Evolutionary conservation across 768 basidiomycete genomes (phyloP).

Genomic region (Pisolithus orientalis): DNA sequence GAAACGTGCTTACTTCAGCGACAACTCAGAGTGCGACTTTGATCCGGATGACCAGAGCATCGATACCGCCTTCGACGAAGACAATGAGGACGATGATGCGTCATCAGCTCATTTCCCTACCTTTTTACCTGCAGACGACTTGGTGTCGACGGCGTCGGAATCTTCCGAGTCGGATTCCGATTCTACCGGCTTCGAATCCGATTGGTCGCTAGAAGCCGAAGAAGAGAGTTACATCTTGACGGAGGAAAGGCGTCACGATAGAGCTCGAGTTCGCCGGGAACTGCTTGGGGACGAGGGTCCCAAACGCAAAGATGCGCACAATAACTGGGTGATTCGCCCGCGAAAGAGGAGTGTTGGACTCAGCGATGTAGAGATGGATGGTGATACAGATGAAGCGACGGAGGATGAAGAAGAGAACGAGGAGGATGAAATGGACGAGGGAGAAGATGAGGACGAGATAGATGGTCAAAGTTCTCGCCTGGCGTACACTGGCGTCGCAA

Average conservation of each 20-base stretch:
- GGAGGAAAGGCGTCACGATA: constrained; percentile 39
- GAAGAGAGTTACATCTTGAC: constrained; percentile 55
- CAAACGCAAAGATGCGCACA: constrained; percentile 35
- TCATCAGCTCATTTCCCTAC: constrained; percentile 50
- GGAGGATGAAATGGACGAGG: constrained; percentile 30
- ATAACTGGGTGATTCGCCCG: constrained; percentile 65
- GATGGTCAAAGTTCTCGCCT: constrained; percentile 35
- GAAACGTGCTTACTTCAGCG: constrained; percentile 8
- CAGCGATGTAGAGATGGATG: constrained; percentile 60
- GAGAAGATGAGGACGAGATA: constrained; percentile 41
- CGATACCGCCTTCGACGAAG: constrained; percentile 26
- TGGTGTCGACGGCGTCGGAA: constrained; percentile 44
- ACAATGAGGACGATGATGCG: constrained; percentile 26
- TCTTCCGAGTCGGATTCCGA: constrained; percentile 35
- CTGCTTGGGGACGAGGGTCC: constrained; percentile 48
- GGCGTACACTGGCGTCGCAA: constrained; percentile 58
- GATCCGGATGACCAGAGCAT: constrained; percentile 32
- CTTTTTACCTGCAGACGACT: constrained; percentile 58
- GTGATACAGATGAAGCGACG: constrained; percentile 50
- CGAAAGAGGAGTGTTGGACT: constrained; percentile 64
- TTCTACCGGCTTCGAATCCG: constrained; percentile 39
- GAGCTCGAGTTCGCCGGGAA: constrained; percentile 55
- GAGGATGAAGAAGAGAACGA: constrained; percentile 57
- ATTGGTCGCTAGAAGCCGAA: constrained; percentile 53
- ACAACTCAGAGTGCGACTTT: constrained; percentile 22